A percentile compares a stretch with the other conserved stretches of the same genome.
Evolutionary conservation across 345 rosid genomes (phyloP).

Genomic region (Kernera saxatilis): DNA sequence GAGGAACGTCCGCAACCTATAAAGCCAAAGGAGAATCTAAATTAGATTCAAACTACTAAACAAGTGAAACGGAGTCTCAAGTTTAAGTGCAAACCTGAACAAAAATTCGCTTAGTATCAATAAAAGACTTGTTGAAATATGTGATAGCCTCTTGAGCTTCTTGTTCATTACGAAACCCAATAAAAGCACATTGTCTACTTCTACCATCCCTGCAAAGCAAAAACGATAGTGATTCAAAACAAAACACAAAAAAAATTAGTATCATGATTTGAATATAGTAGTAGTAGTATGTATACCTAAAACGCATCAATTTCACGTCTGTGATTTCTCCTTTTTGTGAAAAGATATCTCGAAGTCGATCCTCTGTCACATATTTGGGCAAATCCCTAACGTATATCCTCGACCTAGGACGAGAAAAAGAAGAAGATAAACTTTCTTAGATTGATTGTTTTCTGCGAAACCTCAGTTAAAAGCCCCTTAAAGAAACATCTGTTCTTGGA

Average conservation of each 20-base stretch:
- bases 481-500: not conserved
- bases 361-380: constrained; percentile 60
- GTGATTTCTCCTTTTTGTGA: constrained; percentile 85
- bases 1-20: constrained; percentile 73
- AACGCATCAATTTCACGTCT: constrained; percentile 68
- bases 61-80: not conserved
- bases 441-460: not conserved
- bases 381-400: constrained; percentile 78
- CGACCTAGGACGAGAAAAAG: constrained; percentile 43
- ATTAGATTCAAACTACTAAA: not conserved
- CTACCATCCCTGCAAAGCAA: constrained; percentile 59
- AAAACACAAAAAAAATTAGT: not conserved
- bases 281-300: constrained; percentile 50
- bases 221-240: not conserved
- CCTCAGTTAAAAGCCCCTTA: not conserved
- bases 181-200: constrained; percentile 79
- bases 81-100: constrained; percentile 59
- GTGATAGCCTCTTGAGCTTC: constrained; percentile 83
- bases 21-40: not conserved
- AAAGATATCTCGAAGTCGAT: constrained; percentile 57
- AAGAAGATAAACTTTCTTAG: not conserved
- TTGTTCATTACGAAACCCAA: constrained; percentile 64
- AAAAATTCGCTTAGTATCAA: constrained; percentile 53
- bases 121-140: constrained; percentile 61
- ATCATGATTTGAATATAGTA: not conserved